Percentiles rank a stretch among this genome's conserved stretches.
Evolutionary conservation across 352 stramenopile genomes (phyloP).

Genomic region (Phytophthora vignae): DNA sequence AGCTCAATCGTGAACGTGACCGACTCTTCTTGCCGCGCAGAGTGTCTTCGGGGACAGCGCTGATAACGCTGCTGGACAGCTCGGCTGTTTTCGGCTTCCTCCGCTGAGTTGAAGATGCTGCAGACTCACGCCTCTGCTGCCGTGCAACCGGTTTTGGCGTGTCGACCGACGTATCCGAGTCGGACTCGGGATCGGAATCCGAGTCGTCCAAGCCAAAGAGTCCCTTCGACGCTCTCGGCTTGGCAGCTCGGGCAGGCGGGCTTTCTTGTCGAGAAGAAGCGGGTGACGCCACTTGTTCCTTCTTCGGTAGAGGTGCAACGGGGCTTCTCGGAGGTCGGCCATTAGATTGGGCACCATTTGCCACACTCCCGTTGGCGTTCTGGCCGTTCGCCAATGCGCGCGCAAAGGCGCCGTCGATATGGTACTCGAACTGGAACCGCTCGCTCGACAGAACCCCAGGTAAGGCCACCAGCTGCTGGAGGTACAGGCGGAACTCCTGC

Average conservation of each 20-base stretch:
- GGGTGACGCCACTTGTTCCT: constrained; percentile 17
- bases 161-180: constrained; percentile 56
- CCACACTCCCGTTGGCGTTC: constrained; percentile 11
- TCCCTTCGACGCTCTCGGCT: constrained; percentile 39
- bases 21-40: constrained; percentile 34
- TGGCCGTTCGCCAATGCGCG: constrained; percentile 35
- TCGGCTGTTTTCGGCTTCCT: constrained; percentile 36
- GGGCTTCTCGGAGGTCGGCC: constrained; percentile 37
- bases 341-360: constrained; percentile 25
- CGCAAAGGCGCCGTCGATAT: constrained; percentile 59
- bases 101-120: constrained; percentile 29
- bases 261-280: constrained; percentile 28
- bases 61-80: constrained; percentile 36
- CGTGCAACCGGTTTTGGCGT: constrained; percentile 28
- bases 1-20: constrained; percentile 40
- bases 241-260: constrained; percentile 21
- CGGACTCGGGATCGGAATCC: constrained; percentile 57
- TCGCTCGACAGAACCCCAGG: constrained; percentile 62
- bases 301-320: constrained; percentile 24
- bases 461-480: constrained; percentile 67
- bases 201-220: constrained; percentile 69
- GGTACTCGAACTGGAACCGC: constrained; percentile 73
- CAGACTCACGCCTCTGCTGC: constrained; percentile 32
- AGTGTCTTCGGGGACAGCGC: constrained; percentile 14
- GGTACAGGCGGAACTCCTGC: constrained; percentile 79